A percentile compares a stretch with the other conserved stretches of the same genome.
Conservation (phyloP, 805 yeast genomes). For the Zygosaccharomyces bisporus region DNA sequence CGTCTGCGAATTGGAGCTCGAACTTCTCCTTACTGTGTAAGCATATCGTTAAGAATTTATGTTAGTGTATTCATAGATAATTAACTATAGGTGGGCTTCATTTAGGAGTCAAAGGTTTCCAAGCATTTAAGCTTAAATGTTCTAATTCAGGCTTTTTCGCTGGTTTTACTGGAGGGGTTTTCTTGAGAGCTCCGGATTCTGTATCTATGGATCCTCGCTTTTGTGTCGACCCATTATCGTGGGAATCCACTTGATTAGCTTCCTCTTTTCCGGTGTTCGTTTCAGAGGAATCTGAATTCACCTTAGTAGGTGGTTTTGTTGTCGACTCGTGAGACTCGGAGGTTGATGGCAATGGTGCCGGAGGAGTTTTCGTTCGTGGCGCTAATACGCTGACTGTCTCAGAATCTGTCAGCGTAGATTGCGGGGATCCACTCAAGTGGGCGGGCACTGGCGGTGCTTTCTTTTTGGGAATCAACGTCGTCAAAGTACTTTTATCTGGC, state of each 20-base stretch:
- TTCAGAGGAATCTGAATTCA: background rate
- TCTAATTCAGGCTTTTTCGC: constrained; percentile 28
- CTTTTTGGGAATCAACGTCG: background rate
- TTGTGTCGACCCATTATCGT: too few species aligned
- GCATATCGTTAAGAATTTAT: background rate
- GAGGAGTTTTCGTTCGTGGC: background rate
- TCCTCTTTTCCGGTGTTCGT: too few species aligned
- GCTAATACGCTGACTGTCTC: background rate
- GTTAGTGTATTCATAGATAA: background rate
- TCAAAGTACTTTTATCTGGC: constrained; percentile 18
- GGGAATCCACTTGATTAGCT: background rate
- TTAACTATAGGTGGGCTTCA: constrained; percentile 15
- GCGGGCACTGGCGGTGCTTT: constrained; percentile 8
- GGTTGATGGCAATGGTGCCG: background rate
- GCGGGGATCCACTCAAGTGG: constrained; percentile 3
- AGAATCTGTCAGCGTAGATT: background rate
- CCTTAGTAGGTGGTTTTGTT: too few species aligned
- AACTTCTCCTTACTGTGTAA: constrained; percentile 1
- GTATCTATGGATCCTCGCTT: background rate
- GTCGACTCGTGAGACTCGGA: background rate
- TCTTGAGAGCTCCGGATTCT: constrained; percentile 10
- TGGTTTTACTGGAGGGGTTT: constrained; percentile 30
- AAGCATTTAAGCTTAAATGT: constrained; percentile 40
- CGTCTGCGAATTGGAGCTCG: background rate
- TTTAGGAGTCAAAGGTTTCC: constrained; percentile 52